Evolutionary conservation across 1,284 basidiomycete species (phyloP).

Genomic region (Irpex sp.): DNA sequence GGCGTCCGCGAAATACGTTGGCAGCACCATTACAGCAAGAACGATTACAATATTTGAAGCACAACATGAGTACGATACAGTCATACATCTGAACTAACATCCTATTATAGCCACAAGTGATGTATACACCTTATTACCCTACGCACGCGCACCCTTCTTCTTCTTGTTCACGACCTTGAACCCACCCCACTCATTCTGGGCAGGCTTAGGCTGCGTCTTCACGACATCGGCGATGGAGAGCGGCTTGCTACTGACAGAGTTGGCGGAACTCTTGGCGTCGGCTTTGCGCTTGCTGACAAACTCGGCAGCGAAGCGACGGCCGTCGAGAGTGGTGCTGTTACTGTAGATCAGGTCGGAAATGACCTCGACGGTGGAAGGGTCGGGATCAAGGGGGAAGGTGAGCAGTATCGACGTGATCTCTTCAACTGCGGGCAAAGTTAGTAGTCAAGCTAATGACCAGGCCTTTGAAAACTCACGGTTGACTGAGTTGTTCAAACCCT

Average conservation of each 20-base stretch:
- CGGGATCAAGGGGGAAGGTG: slow-evolving; percentile 86
- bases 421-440: slow-evolving; percentile 54
- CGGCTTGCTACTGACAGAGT: slow-evolving; percentile 42
- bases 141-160: slow-evolving; percentile 68
- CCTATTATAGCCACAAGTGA: background rate
- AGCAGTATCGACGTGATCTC: slow-evolving; percentile 91
- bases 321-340: slow-evolving; percentile 91
- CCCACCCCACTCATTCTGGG: slow-evolving; percentile 69
- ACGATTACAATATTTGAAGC: background rate
- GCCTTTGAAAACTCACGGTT: no score
- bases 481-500: slow-evolving; percentile 77
- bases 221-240: slow-evolving; percentile 84
- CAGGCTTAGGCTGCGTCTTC: slow-evolving; percentile 78
- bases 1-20: background rate
- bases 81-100: background rate
- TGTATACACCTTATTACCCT: background rate
- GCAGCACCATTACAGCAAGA: background rate
- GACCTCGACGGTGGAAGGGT: slow-evolving; percentile 76
- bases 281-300: slow-evolving; percentile 84
- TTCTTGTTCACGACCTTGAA: slow-evolving; percentile 94
- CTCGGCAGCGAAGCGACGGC: slow-evolving; percentile 88
- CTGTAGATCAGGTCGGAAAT: slow-evolving; percentile 92
- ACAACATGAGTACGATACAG: background rate
- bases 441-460: slow-evolving; percentile 7
- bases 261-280: slow-evolving; percentile 52